A percentile compares a stretch with the other conserved stretches of the same genome.
phyloP scores from a whole-genome alignment of 2,329 filamentous ascomycete species.

The Monosporascus sp. region DNA sequence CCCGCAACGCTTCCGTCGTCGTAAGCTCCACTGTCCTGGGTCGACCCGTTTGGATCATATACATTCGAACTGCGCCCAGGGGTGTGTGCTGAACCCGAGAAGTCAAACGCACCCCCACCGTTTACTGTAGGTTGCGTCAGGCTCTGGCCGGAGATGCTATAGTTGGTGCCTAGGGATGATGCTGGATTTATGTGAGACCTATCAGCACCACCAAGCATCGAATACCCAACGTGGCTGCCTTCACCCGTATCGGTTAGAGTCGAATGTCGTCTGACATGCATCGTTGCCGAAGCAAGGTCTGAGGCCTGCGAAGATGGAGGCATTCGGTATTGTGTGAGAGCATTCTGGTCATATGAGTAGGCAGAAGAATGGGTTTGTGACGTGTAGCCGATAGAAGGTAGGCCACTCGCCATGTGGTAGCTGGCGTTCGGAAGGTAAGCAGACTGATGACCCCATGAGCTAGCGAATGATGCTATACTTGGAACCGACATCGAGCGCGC shows the following conservation, averaged over 20 bases:
- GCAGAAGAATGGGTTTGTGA: constrained; percentile 3
- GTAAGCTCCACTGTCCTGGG: constrained; percentile 3
- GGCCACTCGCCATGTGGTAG: constrained; percentile 5
- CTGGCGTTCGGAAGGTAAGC: background rate
- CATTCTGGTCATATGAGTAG: constrained; percentile 3
- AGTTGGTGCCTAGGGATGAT: constrained; percentile 7
- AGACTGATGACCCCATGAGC: background rate
- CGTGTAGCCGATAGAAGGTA: constrained; percentile 8
- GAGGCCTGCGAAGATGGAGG: background rate
- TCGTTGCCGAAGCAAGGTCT: background rate
- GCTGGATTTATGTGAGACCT: constrained; percentile 5
- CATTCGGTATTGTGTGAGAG: constrained; percentile 4
- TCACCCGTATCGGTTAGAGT: constrained; percentile 8
- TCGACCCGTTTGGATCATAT: constrained; percentile 1
- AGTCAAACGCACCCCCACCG: constrained; percentile 8
- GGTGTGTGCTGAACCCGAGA: constrained; percentile 4
- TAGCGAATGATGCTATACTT: constrained; percentile 5
- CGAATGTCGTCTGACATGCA: constrained; percentile 9
- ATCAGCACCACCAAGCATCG: constrained; percentile 1
- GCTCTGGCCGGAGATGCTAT: constrained; percentile 4
- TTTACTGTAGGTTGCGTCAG: constrained; percentile 8
- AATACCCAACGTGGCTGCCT: constrained; percentile 8
- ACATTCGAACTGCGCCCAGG: constrained; percentile 2
- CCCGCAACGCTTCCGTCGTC: background rate
- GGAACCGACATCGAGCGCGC: constrained; percentile 17